Percentiles rank a stretch among this genome's conserved stretches.
Conservation (phyloP, 768 basidiomycete genomes). For the Suillus sp. region DNA sequence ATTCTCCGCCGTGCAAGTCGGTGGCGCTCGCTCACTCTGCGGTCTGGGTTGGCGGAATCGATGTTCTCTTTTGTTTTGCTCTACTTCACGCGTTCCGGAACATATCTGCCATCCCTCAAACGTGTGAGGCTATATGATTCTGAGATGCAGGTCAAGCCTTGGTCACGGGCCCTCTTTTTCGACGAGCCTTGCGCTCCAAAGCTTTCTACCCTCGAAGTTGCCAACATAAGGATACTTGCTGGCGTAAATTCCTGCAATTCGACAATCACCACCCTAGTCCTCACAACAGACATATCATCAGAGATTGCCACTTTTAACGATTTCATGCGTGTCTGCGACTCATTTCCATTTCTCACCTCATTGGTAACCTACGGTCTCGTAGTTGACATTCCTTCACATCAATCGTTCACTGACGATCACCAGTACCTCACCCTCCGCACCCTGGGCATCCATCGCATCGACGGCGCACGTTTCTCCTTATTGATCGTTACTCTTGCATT, state of each 20-base stretch:
- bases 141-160: not conserved
- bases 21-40: slow-evolving; percentile 2
- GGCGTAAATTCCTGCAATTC: not conserved
- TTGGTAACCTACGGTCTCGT: not conserved
- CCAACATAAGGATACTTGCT: not conserved
- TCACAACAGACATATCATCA: not conserved
- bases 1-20: not conserved
- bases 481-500: not conserved
- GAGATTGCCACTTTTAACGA: not conserved
- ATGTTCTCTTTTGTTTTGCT: not conserved
- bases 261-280: not conserved
- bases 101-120: slow-evolving; percentile 1
- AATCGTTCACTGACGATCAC: not conserved
- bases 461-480: not conserved
- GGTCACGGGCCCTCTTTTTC: not conserved
- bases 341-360: not conserved
- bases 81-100: not conserved
- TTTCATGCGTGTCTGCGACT: not conserved
- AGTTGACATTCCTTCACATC: not conserved
- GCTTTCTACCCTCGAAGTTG: not conserved
- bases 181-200: not conserved
- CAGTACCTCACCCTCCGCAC: not conserved
- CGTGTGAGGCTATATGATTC: not conserved
- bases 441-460: not conserved
- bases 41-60: not conserved